These are phyloP conservation scores for Orobanche coerulescens DNA, from an alignment of 257 asterid species.

Conservation along the genomic window DNA sequence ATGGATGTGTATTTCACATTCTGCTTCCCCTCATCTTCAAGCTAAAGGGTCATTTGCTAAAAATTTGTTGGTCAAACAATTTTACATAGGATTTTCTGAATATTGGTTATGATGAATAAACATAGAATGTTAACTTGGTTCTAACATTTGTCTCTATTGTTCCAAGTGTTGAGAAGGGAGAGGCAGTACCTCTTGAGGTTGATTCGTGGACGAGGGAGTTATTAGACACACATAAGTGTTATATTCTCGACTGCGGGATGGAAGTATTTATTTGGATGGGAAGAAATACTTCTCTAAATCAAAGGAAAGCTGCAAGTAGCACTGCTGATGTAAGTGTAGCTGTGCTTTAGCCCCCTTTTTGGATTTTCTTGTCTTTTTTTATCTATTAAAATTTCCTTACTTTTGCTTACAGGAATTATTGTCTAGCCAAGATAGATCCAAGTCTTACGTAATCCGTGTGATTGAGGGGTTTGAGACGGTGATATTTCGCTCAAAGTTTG, in stretches of 20 bases:
- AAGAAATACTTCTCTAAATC: constrained; percentile 80
- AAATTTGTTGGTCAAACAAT: not conserved
- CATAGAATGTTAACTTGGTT: constrained; percentile 5
- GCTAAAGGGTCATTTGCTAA: not conserved
- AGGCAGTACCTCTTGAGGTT: constrained; percentile 57
- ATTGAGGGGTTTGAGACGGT: constrained; percentile 98
- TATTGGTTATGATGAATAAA: not conserved
- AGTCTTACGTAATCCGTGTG: constrained; percentile 59
- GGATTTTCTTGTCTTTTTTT: constrained; percentile 15
- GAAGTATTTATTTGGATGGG: constrained; percentile 96
- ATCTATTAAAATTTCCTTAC: constrained; percentile 9
- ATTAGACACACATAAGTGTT: constrained; percentile 76
- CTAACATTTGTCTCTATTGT: constrained; percentile 9
- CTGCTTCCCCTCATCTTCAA: not conserved
- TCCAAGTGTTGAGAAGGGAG: constrained; percentile 62
- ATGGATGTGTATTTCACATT: not conserved
- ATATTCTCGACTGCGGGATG: constrained; percentile 79
- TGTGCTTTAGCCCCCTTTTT: constrained; percentile 15
- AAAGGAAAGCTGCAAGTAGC: constrained; percentile 82
- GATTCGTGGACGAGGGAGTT: constrained; percentile 70
- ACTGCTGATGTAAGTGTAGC: constrained; percentile 66
- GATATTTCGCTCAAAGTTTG: constrained; percentile 72
- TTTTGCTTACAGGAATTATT: constrained; percentile 53
- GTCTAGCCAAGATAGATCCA: constrained; percentile 51
- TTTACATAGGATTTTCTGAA: not conserved